Conservation (phyloP, 192 early-diverging fungal species). For the Gigaspora rosea region DNA sequence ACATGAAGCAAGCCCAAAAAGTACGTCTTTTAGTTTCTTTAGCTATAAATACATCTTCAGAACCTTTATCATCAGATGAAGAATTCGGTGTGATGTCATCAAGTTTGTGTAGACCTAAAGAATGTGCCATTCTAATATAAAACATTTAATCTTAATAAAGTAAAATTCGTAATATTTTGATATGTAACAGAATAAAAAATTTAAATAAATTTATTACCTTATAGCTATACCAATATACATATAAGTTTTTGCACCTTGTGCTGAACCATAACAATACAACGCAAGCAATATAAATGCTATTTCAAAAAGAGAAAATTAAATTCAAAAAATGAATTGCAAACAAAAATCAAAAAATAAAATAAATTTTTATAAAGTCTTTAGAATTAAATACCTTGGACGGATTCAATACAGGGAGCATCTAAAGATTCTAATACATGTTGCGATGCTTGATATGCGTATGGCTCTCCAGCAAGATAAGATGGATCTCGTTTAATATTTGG, state of each 20-base stretch:
- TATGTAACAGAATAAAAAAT: background rate
- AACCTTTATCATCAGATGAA: background rate
- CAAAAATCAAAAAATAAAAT: background rate
- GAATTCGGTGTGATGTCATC: background rate
- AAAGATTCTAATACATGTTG: constrained; percentile 43
- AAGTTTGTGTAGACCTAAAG: constrained; percentile 56
- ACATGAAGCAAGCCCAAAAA: constrained; percentile 54
- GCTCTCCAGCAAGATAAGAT: constrained; percentile 53
- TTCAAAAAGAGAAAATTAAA: too few species aligned
- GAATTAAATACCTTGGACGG: constrained; percentile 42
- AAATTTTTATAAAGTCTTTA: background rate
- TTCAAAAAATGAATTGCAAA: background rate
- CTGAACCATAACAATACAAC: constrained; percentile 54
- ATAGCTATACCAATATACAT: constrained; percentile 58
- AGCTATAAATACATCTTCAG: constrained; percentile 45
- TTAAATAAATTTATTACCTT: constrained; percentile 28
- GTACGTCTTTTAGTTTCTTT: constrained; percentile 52
- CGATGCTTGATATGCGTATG: constrained; percentile 51
- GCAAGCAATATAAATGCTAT: constrained; percentile 47
- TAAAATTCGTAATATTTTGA: background rate
- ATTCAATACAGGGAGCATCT: constrained; percentile 49
- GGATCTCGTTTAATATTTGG: constrained; percentile 50
- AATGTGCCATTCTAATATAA: constrained; percentile 48
- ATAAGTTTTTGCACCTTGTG: constrained; percentile 57
- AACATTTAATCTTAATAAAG: background rate